These are phyloP conservation scores for Vigna angularis DNA, from an alignment of 306 rosid species.

Conservation along the genomic window DNA sequence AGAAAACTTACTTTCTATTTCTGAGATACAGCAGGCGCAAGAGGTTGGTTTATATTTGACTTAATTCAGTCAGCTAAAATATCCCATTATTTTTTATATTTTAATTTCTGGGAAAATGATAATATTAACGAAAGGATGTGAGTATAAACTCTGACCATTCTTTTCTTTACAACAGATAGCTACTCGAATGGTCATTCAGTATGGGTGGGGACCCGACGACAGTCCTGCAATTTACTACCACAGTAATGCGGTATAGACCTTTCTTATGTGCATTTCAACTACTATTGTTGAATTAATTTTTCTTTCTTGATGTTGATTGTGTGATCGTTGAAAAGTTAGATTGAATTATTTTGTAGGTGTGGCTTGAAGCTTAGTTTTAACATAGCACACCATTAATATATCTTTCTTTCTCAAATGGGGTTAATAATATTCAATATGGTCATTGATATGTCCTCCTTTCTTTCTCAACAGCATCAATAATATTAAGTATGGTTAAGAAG, in stretches of 20 bases:
- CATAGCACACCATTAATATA: neutral
- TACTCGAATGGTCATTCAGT: conserved; percentile 93
- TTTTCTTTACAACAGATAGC: conserved; percentile 73
- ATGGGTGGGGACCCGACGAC: conserved; percentile 99
- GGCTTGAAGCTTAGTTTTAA: conserved; percentile 32
- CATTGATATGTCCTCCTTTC: neutral
- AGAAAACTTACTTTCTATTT: conserved; percentile 84
- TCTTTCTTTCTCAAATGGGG: neutral
- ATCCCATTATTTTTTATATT: conserved; percentile 38
- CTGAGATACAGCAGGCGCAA: conserved; percentile 87
- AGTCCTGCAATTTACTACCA: conserved; percentile 91
- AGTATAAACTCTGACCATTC: conserved; percentile 32
- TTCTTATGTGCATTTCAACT: conserved; percentile 42
- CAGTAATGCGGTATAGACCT: conserved; percentile 76
- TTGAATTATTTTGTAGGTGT: conserved; percentile 27
- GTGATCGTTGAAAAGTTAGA: conserved; percentile 25
- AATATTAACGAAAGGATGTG: conserved; percentile 23
- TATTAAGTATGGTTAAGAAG: neutral
- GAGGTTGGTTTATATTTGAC: conserved; percentile 66
- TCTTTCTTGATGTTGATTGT: conserved; percentile 1
- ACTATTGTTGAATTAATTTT: conserved; percentile 25
- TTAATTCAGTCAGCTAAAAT: conserved; percentile 33
- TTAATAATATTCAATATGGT: conserved; percentile 1
- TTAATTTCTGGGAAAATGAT: conserved; percentile 20
- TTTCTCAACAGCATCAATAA: neutral